These are phyloP conservation scores for Penicillium diatomitis DNA, from an alignment of 495 filamentous ascomycete genomes.

Conservation along the genomic window DNA sequence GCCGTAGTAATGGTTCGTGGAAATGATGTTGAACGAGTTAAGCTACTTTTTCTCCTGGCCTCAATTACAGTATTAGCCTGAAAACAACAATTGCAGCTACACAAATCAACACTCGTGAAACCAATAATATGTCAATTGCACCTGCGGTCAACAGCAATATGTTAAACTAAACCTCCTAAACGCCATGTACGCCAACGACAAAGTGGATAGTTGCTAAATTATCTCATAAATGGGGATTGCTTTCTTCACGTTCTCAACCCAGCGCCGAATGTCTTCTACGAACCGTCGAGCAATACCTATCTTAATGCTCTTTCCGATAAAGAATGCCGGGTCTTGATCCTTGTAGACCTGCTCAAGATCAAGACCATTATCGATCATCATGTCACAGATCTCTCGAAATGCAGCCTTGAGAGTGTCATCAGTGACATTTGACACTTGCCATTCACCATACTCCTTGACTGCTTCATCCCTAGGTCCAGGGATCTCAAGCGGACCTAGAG, in stretches of 20 bases:
- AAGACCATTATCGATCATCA: constrained; percentile 9
- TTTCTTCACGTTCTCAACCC: constrained; percentile 14
- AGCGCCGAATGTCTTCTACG: constrained; percentile 19
- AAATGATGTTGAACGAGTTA: too few relatives aligned
- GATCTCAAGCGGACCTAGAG: constrained; percentile 2
- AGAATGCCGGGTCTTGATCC: constrained; percentile 21
- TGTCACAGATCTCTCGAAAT: constrained; percentile 10
- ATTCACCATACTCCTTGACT: constrained; percentile 13
- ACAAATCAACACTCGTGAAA: too few relatives aligned
- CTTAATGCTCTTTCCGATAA: constrained; percentile 17
- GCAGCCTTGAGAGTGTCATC: constrained; percentile 8
- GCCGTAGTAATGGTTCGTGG: too few relatives aligned
- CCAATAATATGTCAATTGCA: too few relatives aligned
- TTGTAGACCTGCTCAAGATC: constrained; percentile 15
- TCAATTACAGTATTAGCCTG: too few relatives aligned
- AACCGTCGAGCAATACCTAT: constrained; percentile 17
- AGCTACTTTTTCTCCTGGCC: too few relatives aligned
- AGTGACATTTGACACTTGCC: constrained; percentile 11
- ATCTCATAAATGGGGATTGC: constrained; percentile 4
- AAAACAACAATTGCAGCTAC: too few relatives aligned
- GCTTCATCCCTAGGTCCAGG: constrained; percentile 10
- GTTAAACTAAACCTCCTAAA: too few relatives aligned
- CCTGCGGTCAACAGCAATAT: too few relatives aligned
- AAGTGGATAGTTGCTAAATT: neutral
- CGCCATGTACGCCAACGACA: too few relatives aligned